phyloP scores from a whole-genome alignment of 306 rosid genomes.

The Vigna hirtella region DNA sequence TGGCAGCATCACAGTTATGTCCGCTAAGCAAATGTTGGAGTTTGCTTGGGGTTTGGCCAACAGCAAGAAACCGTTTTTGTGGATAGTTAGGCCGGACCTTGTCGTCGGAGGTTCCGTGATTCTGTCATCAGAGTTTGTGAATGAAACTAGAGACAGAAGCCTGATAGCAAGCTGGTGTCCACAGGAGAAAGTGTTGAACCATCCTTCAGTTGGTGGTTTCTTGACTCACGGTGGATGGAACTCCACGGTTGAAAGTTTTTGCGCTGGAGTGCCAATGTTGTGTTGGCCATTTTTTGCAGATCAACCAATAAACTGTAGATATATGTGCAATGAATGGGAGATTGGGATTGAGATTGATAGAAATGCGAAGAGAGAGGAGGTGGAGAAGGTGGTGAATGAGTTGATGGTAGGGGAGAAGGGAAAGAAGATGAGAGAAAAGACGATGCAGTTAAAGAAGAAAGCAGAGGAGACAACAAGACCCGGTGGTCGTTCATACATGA shows the following conservation, averaged over 20 bases:
- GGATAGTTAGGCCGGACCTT: conserved; percentile 53
- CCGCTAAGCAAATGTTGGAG: conserved; percentile 31
- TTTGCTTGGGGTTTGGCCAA: conserved; percentile 49
- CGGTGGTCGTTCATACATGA: conserved; percentile 42
- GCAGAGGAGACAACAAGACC: conserved; percentile 37
- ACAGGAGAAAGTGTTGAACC: conserved; percentile 48
- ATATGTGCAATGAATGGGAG: conserved; percentile 38
- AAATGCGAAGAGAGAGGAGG: conserved; percentile 45
- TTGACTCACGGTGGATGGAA: conserved; percentile 56
- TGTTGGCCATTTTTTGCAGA: conserved; percentile 49
- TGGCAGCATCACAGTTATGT: conserved; percentile 46
- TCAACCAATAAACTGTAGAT: conserved; percentile 39
- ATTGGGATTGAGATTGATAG: conserved; percentile 45
- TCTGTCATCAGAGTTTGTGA: conserved; percentile 36
- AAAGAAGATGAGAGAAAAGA: conserved; percentile 40
- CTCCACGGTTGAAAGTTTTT: conserved; percentile 42
- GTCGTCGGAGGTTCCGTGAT: conserved; percentile 38
- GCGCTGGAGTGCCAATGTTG: conserved; percentile 48
- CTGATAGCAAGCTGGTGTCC: conserved; percentile 46
- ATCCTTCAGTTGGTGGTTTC: conserved; percentile 41
- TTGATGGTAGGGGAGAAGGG: conserved; percentile 52
- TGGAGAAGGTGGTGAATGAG: conserved; percentile 46
- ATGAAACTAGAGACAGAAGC: conserved; percentile 36
- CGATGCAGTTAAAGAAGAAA: conserved; percentile 34
- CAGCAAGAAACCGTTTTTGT: conserved; percentile 43